Evolutionary conservation across 139 green algal genomes (phyloP).

Genomic region (Chara braunii): DNA sequence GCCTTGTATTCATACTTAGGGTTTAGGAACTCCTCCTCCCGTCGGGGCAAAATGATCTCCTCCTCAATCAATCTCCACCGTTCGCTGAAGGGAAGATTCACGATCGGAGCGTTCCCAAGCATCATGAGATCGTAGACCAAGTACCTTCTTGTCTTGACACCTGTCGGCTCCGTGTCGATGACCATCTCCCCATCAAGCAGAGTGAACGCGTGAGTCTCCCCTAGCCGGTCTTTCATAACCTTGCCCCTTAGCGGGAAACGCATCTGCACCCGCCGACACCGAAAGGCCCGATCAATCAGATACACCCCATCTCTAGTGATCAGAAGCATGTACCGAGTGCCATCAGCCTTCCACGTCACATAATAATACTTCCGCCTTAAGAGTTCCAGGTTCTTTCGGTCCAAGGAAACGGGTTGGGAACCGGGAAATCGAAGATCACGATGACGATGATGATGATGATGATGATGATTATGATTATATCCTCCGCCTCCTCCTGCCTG

Average conservation of each 20-base stretch:
- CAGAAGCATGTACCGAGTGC: constrained; percentile 89
- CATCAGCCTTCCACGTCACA: constrained; percentile 95
- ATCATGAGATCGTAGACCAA: constrained; percentile 79
- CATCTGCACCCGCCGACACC: constrained; percentile 59
- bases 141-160: constrained; percentile 41
- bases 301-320: constrained; percentile 68
- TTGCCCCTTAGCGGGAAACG: constrained; percentile 46
- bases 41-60: constrained; percentile 49
- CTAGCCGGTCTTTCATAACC: background rate
- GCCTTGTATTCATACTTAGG: constrained; percentile 13
- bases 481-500: constrained; percentile 9
- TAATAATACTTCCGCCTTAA: constrained; percentile 49
- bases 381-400: constrained; percentile 20
- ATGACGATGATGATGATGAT: background rate
- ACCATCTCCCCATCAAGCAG: constrained; percentile 96
- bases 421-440: constrained; percentile 60
- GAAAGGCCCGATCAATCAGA: constrained; percentile 77
- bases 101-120: constrained; percentile 27
- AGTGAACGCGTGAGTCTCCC: constrained; percentile 49
- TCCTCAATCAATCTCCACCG: constrained; percentile 46
- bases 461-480: constrained; percentile 5
- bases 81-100: constrained; percentile 16
- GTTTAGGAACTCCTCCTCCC: constrained; percentile 34
- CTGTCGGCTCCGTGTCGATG: constrained; percentile 54
- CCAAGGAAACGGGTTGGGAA: constrained; percentile 85